phyloP scores from a whole-genome alignment of 805 yeast species.

The Teunomyces kruisii region DNA sequence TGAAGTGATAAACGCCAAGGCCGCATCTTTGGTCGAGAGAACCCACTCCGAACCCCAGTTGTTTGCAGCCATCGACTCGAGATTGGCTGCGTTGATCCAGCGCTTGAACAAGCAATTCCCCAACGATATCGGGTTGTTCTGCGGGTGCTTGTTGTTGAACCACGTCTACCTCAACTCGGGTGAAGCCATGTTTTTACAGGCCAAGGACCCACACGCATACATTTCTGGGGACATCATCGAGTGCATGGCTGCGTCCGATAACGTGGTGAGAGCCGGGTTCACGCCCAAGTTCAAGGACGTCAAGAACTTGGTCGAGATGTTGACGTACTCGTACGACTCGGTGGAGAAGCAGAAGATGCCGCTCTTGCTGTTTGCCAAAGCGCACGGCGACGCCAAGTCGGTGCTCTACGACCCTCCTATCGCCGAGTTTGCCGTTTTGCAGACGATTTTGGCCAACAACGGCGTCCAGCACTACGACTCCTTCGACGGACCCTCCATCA shows the following conservation, averaged over 20 bases:
- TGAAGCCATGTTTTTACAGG: conserved; percentile 94
- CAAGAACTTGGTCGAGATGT: conserved; percentile 80
- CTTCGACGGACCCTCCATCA: conserved; percentile 83
- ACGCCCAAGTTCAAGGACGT: conserved; percentile 99
- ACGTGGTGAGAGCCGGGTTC: conserved; percentile 97
- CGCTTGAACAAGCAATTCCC: conserved; percentile 89
- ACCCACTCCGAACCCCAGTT: conserved; percentile 58
- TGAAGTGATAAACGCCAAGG: conserved; percentile 50
- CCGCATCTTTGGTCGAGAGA: conserved; percentile 64
- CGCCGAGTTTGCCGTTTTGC: conserved; percentile 92
- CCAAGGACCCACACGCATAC: conserved; percentile 98
- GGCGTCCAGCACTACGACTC: conserved; percentile 59
- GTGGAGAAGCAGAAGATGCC: conserved; percentile 93
- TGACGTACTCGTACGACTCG: conserved; percentile 84
- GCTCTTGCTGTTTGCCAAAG: conserved; percentile 54
- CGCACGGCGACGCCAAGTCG: conserved; percentile 65
- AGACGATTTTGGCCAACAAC: conserved; percentile 59
- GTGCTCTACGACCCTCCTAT: conserved; percentile 92
- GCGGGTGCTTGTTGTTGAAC: conserved; percentile 91
- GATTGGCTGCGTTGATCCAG: conserved; percentile 69
- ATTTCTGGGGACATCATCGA: conserved; percentile 96
- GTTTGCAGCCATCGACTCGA: conserved; percentile 48
- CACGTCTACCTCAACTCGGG: conserved; percentile 82
- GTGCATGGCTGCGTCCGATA: conserved; percentile 99
- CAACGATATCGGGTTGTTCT: conserved; percentile 89